Percentiles rank a stretch among this genome's conserved stretches.
Evolutionary conservation across 1,284 basidiomycete species (phyloP).

Genomic region (Marasmius oreades): DNA sequence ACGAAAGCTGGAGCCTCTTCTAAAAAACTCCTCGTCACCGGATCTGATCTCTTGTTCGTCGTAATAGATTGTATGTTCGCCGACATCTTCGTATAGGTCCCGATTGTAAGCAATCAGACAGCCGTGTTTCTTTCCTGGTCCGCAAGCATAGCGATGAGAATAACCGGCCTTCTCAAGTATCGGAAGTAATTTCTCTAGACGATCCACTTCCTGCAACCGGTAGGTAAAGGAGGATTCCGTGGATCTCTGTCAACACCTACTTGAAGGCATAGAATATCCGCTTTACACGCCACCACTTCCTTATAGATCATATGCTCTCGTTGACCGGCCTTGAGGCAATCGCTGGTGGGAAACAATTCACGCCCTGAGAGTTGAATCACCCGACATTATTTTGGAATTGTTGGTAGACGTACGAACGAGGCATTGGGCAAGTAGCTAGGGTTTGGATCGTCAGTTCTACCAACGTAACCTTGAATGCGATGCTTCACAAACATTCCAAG

Average conservation of each 20-base stretch:
- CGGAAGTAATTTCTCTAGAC: slow-evolving; percentile 62
- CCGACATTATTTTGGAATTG: slow-evolving; percentile 1
- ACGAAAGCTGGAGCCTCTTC: slow-evolving; percentile 60
- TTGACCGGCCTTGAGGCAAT: slow-evolving; percentile 73
- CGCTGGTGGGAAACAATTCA: slow-evolving; percentile 80
- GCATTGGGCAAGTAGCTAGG: slow-evolving; percentile 71
- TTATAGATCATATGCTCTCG: slow-evolving; percentile 72
- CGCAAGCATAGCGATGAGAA: slow-evolving; percentile 57
- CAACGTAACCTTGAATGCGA: slow-evolving; percentile 7
- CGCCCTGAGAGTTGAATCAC: slow-evolving; percentile 49
- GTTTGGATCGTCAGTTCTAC: slow-evolving; percentile 17
- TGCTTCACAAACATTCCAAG: slow-evolving; percentile 74
- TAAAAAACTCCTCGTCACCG: slow-evolving; percentile 32
- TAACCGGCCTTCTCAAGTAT: slow-evolving; percentile 59
- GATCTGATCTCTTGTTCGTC: slow-evolving; percentile 58
- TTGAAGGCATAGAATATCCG: slow-evolving; percentile 84
- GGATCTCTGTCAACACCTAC: slow-evolving; percentile 33
- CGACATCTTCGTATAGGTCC: slow-evolving; percentile 44
- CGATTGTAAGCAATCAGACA: slow-evolving; percentile 74
- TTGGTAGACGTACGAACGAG: slow-evolving; percentile 62
- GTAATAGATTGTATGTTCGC: slow-evolving; percentile 52
- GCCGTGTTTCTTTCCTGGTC: slow-evolving; percentile 77
- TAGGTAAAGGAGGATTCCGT: not conserved
- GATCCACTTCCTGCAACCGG: slow-evolving; percentile 68
- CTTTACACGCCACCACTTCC: slow-evolving; percentile 64